Evolutionary conservation across 768 basidiomycete species (phyloP).

Genomic region (Clitopilus passeckerianus): DNA sequence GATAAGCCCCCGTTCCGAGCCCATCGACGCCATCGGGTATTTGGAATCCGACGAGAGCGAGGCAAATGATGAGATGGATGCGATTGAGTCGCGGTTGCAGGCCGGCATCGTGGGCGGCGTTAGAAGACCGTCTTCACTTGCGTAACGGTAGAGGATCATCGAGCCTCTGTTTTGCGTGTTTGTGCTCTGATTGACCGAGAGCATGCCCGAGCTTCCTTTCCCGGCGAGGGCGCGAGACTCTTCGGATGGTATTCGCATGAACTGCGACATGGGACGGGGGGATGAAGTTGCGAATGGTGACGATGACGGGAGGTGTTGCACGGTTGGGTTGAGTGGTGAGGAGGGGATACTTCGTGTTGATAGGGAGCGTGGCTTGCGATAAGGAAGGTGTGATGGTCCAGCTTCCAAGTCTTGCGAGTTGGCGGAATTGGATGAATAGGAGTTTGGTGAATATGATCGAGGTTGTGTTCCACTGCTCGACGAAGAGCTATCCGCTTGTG

Average conservation of each 20-base stretch:
- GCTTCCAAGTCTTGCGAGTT: neutral
- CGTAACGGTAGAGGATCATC: constrained; percentile 31
- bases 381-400: neutral
- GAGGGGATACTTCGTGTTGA: constrained; percentile 7
- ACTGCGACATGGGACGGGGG: constrained; percentile 8
- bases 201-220: constrained; percentile 3
- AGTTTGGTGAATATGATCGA: neutral
- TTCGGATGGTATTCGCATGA: constrained; percentile 16
- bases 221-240: constrained; percentile 10
- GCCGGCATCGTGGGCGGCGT: constrained; percentile 25
- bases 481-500: neutral
- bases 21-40: constrained; percentile 42
- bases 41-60: constrained; percentile 61
- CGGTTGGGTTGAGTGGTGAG: constrained; percentile 13
- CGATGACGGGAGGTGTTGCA: constrained; percentile 3
- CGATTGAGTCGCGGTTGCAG: constrained; percentile 22
- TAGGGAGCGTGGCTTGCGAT: constrained; percentile 6
- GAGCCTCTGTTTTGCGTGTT: constrained; percentile 16
- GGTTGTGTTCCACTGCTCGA: constrained; percentile 1
- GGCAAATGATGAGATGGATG: constrained; percentile 29
- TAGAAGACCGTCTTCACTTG: constrained; percentile 20
- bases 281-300: constrained; percentile 15
- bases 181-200: neutral
- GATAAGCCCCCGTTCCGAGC: constrained; percentile 33
- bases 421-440: neutral